These are phyloP conservation scores for Sphagnurus paluster DNA, from an alignment of 1,284 basidiomycete species.

Conservation along the genomic window DNA sequence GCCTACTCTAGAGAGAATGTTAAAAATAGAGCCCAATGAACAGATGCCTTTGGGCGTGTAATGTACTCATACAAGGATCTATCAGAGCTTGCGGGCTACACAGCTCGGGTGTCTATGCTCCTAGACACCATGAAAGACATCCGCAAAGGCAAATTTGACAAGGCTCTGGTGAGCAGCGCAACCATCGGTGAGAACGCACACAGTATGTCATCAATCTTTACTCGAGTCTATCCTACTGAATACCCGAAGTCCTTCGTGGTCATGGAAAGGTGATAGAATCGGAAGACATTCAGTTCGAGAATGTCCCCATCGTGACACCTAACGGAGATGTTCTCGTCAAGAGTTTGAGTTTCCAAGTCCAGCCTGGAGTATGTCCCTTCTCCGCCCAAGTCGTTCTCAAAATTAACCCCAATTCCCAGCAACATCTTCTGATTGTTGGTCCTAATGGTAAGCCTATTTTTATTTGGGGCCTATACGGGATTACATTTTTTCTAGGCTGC, in stretches of 20 bases:
- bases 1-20: neutral
- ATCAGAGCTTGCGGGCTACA: conserved; percentile 95
- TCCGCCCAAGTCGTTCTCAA: conserved; percentile 9
- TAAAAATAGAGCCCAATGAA: neutral
- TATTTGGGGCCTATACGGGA: neutral
- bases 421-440: conserved; percentile 90
- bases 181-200: conserved; percentile 77
- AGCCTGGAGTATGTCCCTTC: conserved; percentile 72
- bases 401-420: conserved; percentile 39
- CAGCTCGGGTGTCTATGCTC: conserved; percentile 86
- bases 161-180: conserved; percentile 80
- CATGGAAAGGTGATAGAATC: conserved; percentile 82
- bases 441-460: conserved; percentile 76
- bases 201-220: conserved; percentile 48
- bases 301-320: conserved; percentile 94
- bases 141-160: conserved; percentile 84
- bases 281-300: conserved; percentile 88
- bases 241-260: conserved; percentile 67
- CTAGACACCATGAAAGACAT: conserved; percentile 93
- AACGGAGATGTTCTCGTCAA: conserved; percentile 92
- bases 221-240: conserved; percentile 6
- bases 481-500: conserved; percentile 52
- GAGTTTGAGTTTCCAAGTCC: conserved; percentile 86
- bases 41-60: conserved; percentile 77
- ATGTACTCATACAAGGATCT: conserved; percentile 99